These are phyloP conservation scores for Boechera divaricarpa DNA, from an alignment of 345 rosid species.

Conservation along the genomic window DNA sequence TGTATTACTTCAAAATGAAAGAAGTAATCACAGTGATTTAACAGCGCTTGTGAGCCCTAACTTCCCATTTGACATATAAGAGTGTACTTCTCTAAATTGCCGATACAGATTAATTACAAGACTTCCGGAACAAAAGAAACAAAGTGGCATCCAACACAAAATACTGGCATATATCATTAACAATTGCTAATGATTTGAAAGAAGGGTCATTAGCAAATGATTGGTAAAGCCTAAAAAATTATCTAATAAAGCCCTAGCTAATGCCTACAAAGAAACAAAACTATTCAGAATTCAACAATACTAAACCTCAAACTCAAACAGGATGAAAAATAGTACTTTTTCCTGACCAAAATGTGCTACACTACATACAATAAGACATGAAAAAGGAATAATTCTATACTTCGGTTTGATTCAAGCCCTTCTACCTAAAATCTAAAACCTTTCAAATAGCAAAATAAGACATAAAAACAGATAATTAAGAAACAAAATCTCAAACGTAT, in stretches of 20 bases:
- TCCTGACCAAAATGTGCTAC: too few relatives aligned
- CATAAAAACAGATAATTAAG: too few relatives aligned
- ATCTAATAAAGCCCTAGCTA: not conserved
- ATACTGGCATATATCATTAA: not conserved
- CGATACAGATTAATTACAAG: not conserved
- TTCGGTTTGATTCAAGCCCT: too few relatives aligned
- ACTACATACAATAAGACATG: too few relatives aligned
- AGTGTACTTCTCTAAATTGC: not conserved
- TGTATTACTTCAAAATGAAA: conserved; percentile 3
- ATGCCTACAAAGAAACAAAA: not conserved
- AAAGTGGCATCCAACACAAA: conserved; percentile 11
- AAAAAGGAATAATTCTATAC: too few relatives aligned
- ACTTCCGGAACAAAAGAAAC: not conserved
- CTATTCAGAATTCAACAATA: not conserved
- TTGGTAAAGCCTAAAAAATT: not conserved
- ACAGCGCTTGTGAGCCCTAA: not conserved
- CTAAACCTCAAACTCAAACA: too few relatives aligned
- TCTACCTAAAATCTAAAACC: too few relatives aligned
- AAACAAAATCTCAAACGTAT: too few relatives aligned
- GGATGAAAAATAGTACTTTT: too few relatives aligned
- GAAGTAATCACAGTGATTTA: not conserved
- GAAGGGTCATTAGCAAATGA: not conserved
- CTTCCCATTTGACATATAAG: not conserved
- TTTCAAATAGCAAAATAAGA: too few relatives aligned
- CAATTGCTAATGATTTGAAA: not conserved